Conservation (phyloP, 1,284 basidiomycete species). For the Neotropicomus parvogracilis region DNA sequence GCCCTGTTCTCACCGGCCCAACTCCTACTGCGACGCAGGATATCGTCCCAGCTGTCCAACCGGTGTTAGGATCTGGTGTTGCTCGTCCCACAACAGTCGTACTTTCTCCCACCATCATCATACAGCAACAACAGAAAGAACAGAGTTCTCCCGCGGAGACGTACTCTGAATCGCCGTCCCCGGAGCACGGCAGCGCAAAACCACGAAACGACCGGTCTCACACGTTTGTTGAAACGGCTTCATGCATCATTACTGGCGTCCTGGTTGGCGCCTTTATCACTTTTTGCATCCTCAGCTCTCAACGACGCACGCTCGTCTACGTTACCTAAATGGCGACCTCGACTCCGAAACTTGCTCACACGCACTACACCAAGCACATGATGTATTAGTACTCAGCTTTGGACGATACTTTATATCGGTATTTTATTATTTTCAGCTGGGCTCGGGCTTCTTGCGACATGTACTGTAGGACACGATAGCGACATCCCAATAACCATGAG, state of each 20-base stretch:
- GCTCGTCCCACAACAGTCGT: conserved; percentile 16
- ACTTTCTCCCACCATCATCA: conserved; percentile 27
- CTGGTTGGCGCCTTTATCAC: conserved; percentile 54
- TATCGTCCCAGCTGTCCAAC: conserved; percentile 1
- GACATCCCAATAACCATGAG: background rate
- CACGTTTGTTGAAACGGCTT: conserved; percentile 42
- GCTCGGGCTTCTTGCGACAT: conserved; percentile 8
- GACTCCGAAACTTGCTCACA: background rate
- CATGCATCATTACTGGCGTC: conserved; percentile 52
- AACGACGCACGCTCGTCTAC: conserved; percentile 48
- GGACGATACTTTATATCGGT: conserved; percentile 28
- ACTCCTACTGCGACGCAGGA: conserved; percentile 4
- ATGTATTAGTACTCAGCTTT: conserved; percentile 19
- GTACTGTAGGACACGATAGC: background rate
- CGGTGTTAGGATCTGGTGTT: conserved; percentile 4
- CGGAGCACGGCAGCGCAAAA: conserved; percentile 11
- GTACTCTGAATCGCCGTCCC: conserved; percentile 6
- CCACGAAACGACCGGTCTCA: conserved; percentile 24
- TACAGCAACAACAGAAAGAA: conserved; percentile 24
- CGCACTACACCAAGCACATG: background rate
- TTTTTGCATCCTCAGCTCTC: conserved; percentile 45
- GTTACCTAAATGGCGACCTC: conserved; percentile 23
- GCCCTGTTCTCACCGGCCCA: conserved; percentile 4
- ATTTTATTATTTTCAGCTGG: conserved; percentile 24
- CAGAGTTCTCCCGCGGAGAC: conserved; percentile 10